Evolutionary conservation across 192 early-diverging fungal species (phyloP).

Genomic region (Coemansia sp.): DNA sequence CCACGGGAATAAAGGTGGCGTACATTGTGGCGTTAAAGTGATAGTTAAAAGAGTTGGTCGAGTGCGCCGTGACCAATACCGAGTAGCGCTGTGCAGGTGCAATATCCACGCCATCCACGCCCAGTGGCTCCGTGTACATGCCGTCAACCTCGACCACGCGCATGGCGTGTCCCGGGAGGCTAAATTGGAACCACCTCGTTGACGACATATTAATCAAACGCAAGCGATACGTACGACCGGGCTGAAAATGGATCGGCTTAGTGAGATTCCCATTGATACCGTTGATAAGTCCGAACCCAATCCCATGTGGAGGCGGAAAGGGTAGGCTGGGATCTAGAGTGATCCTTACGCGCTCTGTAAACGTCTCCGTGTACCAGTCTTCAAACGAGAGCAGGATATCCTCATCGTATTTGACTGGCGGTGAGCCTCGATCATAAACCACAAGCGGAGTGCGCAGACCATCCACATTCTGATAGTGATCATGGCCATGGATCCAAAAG

Average conservation of each 20-base stretch:
- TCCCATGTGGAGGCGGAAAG: constrained; percentile 64
- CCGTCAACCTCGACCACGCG: constrained; percentile 80
- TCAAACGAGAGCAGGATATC: constrained; percentile 64
- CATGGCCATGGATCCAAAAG: constrained; percentile 82
- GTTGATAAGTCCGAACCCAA: constrained; percentile 40
- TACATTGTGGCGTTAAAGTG: constrained; percentile 62
- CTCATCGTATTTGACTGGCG: constrained; percentile 63
- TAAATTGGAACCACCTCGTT: constrained; percentile 67
- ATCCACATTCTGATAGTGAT: constrained; percentile 71
- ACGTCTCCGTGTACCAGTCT: constrained; percentile 72
- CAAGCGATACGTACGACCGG: constrained; percentile 77
- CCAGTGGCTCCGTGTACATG: constrained; percentile 57
- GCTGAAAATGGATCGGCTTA: constrained; percentile 60
- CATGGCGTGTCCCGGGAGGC: constrained; percentile 74
- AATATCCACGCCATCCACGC: constrained; percentile 59
- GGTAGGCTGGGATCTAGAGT: constrained; percentile 53
- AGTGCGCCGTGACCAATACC: constrained; percentile 71
- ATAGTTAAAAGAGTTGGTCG: constrained; percentile 64
- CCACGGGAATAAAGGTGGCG: constrained; percentile 55
- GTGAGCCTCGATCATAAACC: constrained; percentile 57
- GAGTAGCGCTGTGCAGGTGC: constrained; percentile 78
- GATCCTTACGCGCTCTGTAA: constrained; percentile 46
- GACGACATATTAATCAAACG: constrained; percentile 75
- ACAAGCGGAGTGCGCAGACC: constrained; percentile 72
- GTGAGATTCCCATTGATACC: constrained; percentile 52